Conservation (phyloP, 1,284 basidiomycete species). For the Trametes versicolor region DNA sequence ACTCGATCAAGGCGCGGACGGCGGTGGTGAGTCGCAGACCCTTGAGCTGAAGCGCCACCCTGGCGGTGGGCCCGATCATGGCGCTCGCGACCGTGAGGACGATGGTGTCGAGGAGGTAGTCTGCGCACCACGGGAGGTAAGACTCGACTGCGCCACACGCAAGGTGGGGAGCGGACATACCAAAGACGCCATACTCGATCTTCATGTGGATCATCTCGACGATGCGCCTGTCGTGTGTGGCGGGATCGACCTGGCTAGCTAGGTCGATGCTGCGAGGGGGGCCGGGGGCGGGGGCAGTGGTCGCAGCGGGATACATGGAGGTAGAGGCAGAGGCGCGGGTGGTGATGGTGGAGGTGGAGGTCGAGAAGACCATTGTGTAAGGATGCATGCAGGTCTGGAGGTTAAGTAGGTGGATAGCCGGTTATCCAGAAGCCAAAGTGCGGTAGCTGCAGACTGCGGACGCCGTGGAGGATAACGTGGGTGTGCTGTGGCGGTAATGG, state of each 20-base stretch:
- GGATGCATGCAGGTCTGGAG: not conserved
- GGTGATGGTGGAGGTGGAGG: not conserved
- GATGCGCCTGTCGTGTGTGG: conserved; percentile 21
- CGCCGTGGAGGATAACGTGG: not conserved
- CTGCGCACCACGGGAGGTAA: conserved; percentile 18
- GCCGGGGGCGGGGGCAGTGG: conserved; percentile 1
- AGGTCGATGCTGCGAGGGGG: conserved; percentile 21
- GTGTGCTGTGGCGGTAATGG: not conserved
- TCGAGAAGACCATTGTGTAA: conserved; percentile 16
- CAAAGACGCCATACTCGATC: conserved; percentile 51
- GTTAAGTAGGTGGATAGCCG: conserved; percentile 1
- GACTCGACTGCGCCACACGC: conserved; percentile 3
- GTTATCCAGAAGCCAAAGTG: conserved; percentile 4
- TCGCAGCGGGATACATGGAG: not conserved
- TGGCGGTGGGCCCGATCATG: conserved; percentile 18
- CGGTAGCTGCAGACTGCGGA: conserved; percentile 21
- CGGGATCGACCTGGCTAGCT: conserved; percentile 18
- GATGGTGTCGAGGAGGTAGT: conserved; percentile 29
- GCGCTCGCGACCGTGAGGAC: conserved; percentile 21
- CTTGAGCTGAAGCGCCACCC: conserved; percentile 23
- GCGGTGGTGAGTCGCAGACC: conserved; percentile 7
- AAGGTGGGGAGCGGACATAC: conserved; percentile 50
- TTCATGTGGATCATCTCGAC: conserved; percentile 22
- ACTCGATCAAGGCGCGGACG: conserved; percentile 13
- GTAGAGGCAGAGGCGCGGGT: not conserved